Conservation (phyloP, 805 yeast genomes). For the Cyberlindnera americana region DNA sequence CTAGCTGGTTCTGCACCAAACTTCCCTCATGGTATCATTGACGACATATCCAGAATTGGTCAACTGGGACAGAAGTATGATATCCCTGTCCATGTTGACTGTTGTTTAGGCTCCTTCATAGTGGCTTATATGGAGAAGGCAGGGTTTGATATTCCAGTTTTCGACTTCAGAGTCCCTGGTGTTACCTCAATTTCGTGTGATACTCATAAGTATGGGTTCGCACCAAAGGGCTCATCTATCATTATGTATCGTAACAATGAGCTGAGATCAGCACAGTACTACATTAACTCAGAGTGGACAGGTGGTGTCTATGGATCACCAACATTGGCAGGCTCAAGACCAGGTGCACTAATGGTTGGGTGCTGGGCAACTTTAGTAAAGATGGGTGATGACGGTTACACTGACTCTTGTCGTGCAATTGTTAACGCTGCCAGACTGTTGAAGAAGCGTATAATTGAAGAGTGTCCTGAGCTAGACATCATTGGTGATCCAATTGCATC, state of each 20-base stretch:
- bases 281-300: slow-evolving; percentile 77
- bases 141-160: slow-evolving; percentile 45
- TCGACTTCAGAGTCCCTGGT: slow-evolving; percentile 84
- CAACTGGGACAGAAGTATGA: slow-evolving; percentile 50
- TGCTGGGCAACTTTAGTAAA: slow-evolving; percentile 93
- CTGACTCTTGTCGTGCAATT: slow-evolving; percentile 60
- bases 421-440: slow-evolving; percentile 60
- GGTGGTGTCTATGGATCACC: slow-evolving; percentile 98
- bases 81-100: slow-evolving; percentile 94
- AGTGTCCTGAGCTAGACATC: slow-evolving; percentile 56
- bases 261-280: slow-evolving; percentile 80
- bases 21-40: slow-evolving; percentile 94
- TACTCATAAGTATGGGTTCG: slow-evolving; percentile 98
- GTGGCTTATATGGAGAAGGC: slow-evolving; percentile 74
- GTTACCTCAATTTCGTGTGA: slow-evolving; percentile 99
- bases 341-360: slow-evolving; percentile 96
- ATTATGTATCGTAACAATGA: slow-evolving; percentile 77
- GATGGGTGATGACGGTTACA: slow-evolving; percentile 84
- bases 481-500: slow-evolving; percentile 85
- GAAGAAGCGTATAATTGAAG: slow-evolving; percentile 42
- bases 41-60: slow-evolving; percentile 75
- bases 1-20: slow-evolving; percentile 95
- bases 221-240: slow-evolving; percentile 93
- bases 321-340: slow-evolving; percentile 93
- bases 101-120: slow-evolving; percentile 91